Evolutionary conservation across 2,329 filamentous ascomycete genomes (phyloP).

Genomic region (Pestalotiopsis fici): DNA sequence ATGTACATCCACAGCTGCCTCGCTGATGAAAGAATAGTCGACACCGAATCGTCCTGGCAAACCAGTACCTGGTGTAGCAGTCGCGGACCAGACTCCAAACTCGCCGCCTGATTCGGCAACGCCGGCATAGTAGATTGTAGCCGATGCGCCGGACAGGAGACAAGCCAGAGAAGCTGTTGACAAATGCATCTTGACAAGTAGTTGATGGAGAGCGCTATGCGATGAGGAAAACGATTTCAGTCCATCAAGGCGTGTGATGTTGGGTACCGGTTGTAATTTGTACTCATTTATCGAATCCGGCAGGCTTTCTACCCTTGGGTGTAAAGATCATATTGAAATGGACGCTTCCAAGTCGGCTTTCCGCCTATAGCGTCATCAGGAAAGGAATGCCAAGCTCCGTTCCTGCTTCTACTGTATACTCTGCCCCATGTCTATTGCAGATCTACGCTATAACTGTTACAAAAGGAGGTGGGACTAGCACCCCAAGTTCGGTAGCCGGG

Average conservation of each 20-base stretch:
- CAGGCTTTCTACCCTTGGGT: not conserved
- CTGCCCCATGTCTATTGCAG: not conserved
- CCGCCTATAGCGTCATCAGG: not conserved
- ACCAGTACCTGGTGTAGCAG: constrained; percentile 36
- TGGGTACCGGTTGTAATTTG: not conserved
- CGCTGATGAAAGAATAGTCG: constrained; percentile 52
- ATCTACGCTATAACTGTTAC: not conserved
- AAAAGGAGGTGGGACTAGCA: not conserved
- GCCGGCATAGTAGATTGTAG: constrained; percentile 48
- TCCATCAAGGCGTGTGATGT: not conserved
- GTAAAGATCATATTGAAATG: not conserved
- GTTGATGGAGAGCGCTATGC: not conserved
- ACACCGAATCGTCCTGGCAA: constrained; percentile 50
- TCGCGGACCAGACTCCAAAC: constrained; percentile 43
- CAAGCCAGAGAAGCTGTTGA: constrained; percentile 6
- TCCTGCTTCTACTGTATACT: not conserved
- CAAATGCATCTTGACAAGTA: constrained; percentile 22
- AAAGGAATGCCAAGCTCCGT: not conserved
- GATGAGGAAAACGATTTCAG: not conserved
- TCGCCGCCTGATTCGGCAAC: constrained; percentile 48
- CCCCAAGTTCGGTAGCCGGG: not conserved
- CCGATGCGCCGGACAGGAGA: constrained; percentile 28
- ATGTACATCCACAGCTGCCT: constrained; percentile 43
- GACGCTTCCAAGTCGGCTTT: not conserved
- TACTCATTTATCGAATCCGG: not conserved